Evolutionary conservation across 75 land plant genomes (phyloP).

Genomic region (Pinus tabuliformis): DNA sequence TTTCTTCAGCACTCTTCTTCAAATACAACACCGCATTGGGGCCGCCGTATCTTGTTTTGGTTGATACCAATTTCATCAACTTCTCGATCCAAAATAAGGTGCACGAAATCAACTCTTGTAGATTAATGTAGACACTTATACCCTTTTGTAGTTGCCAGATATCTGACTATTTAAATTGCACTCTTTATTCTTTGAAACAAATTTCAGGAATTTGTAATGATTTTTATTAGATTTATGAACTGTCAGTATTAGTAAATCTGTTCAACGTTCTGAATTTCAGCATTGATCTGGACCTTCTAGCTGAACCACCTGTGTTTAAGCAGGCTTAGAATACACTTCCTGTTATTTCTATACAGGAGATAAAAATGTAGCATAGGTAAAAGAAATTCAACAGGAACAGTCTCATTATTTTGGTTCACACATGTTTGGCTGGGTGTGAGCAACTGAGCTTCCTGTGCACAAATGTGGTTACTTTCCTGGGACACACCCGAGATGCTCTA

Average conservation of each 20-base stretch:
- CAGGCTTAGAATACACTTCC: neutral
- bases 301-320: neutral
- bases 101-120: conserved; percentile 6
- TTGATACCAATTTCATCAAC: conserved; percentile 98
- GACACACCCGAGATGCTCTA: neutral
- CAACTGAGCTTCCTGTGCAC: neutral
- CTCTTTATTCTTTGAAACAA: neutral
- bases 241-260: neutral
- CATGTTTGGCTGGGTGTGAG: neutral
- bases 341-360: neutral
- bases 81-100: conserved; percentile 99
- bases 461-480: neutral
- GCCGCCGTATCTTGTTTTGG: conserved; percentile 94
- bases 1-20: conserved; percentile 93
- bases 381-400: neutral
- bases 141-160: neutral
- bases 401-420: neutral
- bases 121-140: neutral
- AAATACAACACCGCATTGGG: conserved; percentile 84
- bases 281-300: neutral
- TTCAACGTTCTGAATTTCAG: neutral
- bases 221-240: neutral
- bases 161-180: neutral
- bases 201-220: neutral
- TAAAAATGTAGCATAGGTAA: neutral